Conservation (phyloP, 108 stramenopile genomes). For the Pseudonitzschia pungens region DNA sequence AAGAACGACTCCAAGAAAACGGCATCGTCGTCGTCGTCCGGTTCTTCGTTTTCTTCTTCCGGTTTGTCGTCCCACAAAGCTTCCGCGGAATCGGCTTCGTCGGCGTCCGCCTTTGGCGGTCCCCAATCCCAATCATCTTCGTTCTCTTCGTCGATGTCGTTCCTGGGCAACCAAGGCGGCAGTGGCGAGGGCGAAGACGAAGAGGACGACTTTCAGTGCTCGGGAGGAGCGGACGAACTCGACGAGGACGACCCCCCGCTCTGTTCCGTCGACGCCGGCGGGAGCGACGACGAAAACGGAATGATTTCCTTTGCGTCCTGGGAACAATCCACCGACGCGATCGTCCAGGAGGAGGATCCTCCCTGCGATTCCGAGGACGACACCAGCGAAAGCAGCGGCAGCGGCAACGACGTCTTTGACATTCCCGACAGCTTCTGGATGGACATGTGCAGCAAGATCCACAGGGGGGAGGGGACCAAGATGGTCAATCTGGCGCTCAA, state of each 20-base stretch:
- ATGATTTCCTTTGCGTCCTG: constrained; percentile 65
- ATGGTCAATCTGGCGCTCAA: constrained; percentile 86
- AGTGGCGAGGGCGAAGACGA: constrained; percentile 37
- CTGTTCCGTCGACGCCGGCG: constrained; percentile 58
- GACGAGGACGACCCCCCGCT: constrained; percentile 80
- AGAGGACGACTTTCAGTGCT: constrained; percentile 78
- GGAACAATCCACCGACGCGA: constrained; percentile 65
- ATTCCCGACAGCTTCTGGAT: constrained; percentile 85
- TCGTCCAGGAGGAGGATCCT: constrained; percentile 51
- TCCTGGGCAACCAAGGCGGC: constrained; percentile 6
- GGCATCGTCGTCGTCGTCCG: background rate
- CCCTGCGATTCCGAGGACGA: constrained; percentile 39
- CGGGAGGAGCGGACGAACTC: constrained; percentile 52
- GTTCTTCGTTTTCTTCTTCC: background rate
- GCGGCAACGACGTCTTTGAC: constrained; percentile 28
- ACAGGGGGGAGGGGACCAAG: constrained; percentile 56
- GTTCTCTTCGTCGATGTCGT: background rate
- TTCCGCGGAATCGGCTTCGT: no score
- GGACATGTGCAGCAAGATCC: constrained; percentile 80
- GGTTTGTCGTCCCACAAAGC: no score
- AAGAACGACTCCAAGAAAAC: constrained; percentile 1
- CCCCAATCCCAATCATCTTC: background rate
- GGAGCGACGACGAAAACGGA: constrained; percentile 1
- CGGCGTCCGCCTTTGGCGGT: no score
- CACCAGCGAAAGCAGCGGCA: no score